Conservation (phyloP, 371 early-diverging fungal species). For the Parasitella parasitica region DNA sequence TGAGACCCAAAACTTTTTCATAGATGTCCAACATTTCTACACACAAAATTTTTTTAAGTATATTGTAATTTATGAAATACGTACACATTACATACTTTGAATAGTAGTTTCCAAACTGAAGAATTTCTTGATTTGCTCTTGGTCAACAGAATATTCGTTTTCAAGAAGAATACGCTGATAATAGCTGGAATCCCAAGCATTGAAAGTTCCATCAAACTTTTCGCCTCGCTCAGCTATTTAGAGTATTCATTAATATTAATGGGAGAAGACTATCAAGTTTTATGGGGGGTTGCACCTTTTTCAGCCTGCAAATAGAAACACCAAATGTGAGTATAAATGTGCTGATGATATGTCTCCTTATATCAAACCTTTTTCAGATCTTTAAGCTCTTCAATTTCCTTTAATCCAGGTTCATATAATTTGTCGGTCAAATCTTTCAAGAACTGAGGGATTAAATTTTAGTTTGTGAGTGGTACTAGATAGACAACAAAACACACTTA, state of each 20-base stretch:
- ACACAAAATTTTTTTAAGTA: background rate
- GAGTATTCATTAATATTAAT: background rate
- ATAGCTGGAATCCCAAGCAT: conserved; percentile 78
- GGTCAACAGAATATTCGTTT: conserved; percentile 70
- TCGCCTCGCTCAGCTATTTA: conserved; percentile 34
- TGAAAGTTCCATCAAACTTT: conserved; percentile 57
- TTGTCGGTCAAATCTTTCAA: conserved; percentile 61
- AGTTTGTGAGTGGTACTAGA: background rate
- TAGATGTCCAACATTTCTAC: conserved; percentile 73
- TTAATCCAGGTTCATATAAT: conserved; percentile 58
- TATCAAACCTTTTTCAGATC: conserved; percentile 53
- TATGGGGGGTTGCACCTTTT: conserved; percentile 32
- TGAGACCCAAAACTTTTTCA: conserved; percentile 63
- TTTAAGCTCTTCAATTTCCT: conserved; percentile 59
- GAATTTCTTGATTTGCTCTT: conserved; percentile 78
- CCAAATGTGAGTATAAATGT: background rate
- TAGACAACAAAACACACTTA: conserved; percentile 6
- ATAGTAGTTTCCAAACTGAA: conserved; percentile 64
- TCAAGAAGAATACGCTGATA: conserved; percentile 72
- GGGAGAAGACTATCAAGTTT: too few species aligned
- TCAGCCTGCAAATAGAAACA: conserved; percentile 21
- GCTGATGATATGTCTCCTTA: background rate
- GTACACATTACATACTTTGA: conserved; percentile 27
- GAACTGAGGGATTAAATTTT: conserved; percentile 41
- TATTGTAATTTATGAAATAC: background rate